phyloP scores from a whole-genome alignment of 768 basidiomycete genomes.

The Auriscalpium microsporum region DNA sequence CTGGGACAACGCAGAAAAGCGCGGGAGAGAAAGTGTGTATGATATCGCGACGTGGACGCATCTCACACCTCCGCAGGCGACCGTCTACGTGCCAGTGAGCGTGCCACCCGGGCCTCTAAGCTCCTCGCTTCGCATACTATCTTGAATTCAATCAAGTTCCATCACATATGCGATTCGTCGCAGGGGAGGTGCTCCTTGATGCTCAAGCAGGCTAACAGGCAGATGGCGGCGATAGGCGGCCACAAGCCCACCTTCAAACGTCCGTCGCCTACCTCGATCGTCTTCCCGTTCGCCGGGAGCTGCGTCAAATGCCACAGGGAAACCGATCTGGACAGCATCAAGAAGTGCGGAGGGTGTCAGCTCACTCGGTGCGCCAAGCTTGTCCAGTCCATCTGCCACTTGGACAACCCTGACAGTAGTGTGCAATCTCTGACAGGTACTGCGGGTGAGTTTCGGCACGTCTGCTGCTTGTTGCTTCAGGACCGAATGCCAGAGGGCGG shows the following conservation, averaged over 20 bases:
- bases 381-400: neutral
- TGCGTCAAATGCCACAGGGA: neutral
- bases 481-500: neutral
- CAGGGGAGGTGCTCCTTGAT: neutral
- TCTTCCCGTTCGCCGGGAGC: neutral
- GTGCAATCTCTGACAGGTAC: neutral
- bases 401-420: neutral
- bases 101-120: neutral
- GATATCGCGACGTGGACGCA: neutral
- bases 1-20: neutral
- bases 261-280: neutral
- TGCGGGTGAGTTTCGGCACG: neutral
- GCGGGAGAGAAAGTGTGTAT: neutral
- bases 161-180: neutral
- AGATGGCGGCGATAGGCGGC: neutral
- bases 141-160: neutral
- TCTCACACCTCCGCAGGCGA: neutral
- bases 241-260: neutral
- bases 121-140: too few relatives aligned
- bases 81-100: neutral
- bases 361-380: neutral
- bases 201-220: neutral
- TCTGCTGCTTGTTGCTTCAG: neutral
- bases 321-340: neutral
- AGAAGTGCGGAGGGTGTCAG: neutral